Evolutionary conservation across 495 filamentous ascomycete species (phyloP).

Genomic region (Penicillium chermesinum): DNA sequence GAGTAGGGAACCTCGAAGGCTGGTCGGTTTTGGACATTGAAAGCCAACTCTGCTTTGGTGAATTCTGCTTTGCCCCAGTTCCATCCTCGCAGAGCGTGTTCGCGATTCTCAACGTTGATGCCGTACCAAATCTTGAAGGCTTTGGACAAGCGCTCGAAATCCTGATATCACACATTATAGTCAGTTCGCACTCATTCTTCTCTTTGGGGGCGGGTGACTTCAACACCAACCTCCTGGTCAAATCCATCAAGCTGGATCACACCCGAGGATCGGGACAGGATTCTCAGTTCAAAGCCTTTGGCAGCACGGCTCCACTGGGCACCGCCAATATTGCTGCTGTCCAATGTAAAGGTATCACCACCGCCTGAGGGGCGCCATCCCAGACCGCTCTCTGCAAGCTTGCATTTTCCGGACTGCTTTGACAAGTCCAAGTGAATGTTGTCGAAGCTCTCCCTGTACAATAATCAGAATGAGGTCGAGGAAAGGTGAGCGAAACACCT

Average conservation of each 20-base stretch:
- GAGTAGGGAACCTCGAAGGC: conserved; percentile 97
- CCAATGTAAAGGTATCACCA: conserved; percentile 88
- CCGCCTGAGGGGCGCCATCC: conserved; percentile 88
- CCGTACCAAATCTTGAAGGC: conserved; percentile 96
- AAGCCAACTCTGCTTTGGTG: conserved; percentile 86
- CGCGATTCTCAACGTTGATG: conserved; percentile 81
- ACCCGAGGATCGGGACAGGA: conserved; percentile 73
- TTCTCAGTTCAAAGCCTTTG: conserved; percentile 88
- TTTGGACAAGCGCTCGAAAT: conserved; percentile 82
- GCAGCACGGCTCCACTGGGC: conserved; percentile 96
- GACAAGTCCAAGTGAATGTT: conserved; percentile 94
- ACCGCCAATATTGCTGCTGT: conserved; percentile 69
- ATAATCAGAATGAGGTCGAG: conserved; percentile 18
- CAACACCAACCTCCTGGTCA: conserved; percentile 66
- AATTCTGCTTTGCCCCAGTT: conserved; percentile 99
- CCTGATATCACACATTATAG: conserved; percentile 47
- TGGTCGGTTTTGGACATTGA: conserved; percentile 95
- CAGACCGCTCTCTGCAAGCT: conserved; percentile 85
- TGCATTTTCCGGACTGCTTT: conserved; percentile 81
- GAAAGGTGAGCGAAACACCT: not conserved
- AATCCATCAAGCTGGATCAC: conserved; percentile 96
- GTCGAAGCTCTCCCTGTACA: conserved; percentile 81
- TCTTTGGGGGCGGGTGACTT: not conserved
- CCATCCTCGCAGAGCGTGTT: conserved; percentile 95
- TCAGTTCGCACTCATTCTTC: not conserved